These are phyloP conservation scores for Cyathus striatus DNA, from an alignment of 768 basidiomycete species.

Conservation along the genomic window DNA sequence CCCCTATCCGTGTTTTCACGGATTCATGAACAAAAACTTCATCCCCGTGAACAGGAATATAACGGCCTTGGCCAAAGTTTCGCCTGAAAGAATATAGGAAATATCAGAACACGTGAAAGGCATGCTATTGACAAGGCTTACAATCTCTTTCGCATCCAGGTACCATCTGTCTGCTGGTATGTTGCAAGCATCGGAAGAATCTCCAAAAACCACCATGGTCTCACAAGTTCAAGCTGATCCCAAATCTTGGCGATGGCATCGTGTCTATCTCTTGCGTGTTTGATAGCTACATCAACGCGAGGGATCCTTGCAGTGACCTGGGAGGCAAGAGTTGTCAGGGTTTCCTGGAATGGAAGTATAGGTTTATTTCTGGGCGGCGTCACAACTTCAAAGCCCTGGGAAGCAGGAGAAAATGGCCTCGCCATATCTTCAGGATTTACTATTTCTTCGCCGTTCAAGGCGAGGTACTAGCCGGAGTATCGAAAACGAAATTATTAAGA, in stretches of 20 bases:
- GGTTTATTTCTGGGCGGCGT: neutral
- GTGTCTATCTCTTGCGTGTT: conserved; percentile 1
- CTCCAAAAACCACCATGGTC: conserved; percentile 19
- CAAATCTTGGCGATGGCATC: conserved; percentile 13
- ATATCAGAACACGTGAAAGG: too few species aligned
- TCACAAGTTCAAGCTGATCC: conserved; percentile 14
- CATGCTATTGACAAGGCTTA: conserved; percentile 4
- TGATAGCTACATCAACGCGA: neutral
- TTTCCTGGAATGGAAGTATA: neutral
- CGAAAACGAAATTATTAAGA: neutral
- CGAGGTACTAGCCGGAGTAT: neutral
- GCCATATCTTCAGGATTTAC: neutral
- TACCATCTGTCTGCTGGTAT: conserved; percentile 7
- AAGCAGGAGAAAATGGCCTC: neutral
- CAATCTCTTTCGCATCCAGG: conserved; percentile 12
- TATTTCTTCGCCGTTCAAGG: neutral
- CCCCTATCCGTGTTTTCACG: conserved; percentile 6
- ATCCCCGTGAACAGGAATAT: conserved; percentile 18
- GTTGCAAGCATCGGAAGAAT: conserved; percentile 15
- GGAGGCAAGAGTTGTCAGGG: conserved; percentile 1
- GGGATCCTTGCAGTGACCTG: neutral
- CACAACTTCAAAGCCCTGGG: neutral
- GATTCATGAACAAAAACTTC: conserved; percentile 17
- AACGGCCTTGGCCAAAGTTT: conserved; percentile 21
- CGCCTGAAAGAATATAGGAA: conserved; percentile 9